Base-by-base conservation (phyloP, 1,139 yeast genomes). In the Spathaspora sp. region DNA sequence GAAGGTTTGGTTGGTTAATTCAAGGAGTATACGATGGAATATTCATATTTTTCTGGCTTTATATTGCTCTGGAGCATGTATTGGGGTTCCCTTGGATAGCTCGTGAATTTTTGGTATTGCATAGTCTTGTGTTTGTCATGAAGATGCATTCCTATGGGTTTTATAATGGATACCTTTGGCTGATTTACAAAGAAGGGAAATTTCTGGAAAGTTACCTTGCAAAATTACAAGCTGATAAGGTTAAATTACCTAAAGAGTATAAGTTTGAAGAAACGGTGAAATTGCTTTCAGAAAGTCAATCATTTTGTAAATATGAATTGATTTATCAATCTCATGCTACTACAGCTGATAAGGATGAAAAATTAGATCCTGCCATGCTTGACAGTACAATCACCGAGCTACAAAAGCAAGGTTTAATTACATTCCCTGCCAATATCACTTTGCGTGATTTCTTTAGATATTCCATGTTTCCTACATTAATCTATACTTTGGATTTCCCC, bases 391-490 rank as follows among this genome's bases (percentile, higher is more conserved):
- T 64, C 39, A 57, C 56, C 5, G 53, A 56, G 18, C 51, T 61
- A 18, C 59, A 58, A 20, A 44, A 56, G 10, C 38, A 64, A 49
- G 43, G 60, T 54, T 62, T 62, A 15, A 57, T 65, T 9, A 60
- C 59, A 36, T 91, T 89, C 65, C 98, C 97, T 0, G 54, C 65
- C 1, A 91, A 90, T 57, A 78, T 95, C 50, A 80, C 80, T n/a
- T 51, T 83, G 7, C 49, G 47, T 41, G 85, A 90, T 65, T 91
- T 76, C 61, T 89, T 90, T 61, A 76, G 72, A 63, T 93, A 77
- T 66, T 73, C 96, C 17, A 86, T 89, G 95, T 90, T 80, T 61
- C 99, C 99, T n/a, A 88, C 95, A 0, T 67, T 90, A 46, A 96
- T 93, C 25, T 87, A 86, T 58, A 84, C 86, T 49, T 76, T 87